Base-by-base conservation (phyloP, 2,329 filamentous ascomycete genomes). In the Cyanodermella asteris region DNA sequence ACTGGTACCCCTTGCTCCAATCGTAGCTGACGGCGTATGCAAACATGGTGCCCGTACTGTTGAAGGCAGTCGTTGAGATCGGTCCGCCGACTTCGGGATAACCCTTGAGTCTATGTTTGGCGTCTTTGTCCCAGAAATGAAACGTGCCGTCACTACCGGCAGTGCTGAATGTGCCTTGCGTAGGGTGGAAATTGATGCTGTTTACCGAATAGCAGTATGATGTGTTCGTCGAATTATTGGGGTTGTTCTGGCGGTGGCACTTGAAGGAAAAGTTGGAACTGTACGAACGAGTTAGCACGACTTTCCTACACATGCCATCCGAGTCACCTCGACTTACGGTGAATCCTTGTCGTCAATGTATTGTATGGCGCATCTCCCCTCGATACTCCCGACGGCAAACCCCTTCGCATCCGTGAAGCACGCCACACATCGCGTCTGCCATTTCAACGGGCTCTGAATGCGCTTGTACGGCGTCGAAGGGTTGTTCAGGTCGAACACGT, bases 131-230 rank as follows among this genome's bases (percentile, higher is more conserved):
- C 62, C 61, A 66, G 46, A 64, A 60, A 39, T 52, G 44, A 39
- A 94, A 97, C 1, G 87, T 93, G 27, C 87, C 87, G 49, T 97
- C 87, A 17, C 72, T 76, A 28, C 87, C 87, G 23, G 87, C 81
- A 3, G 87, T 97, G 53, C 76, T 90, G 56, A 97, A 97, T n/a
- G 87, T 97, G 42, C 87, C 87, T 50, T 93, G 82, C 8, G 76
- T 62, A 2, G 87, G 87, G 53, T 97, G 87, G 68, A 94, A 94
- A 13, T 78, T 90, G 49, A 97, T 97, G 38, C 81, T 74, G 54
- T 97, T 97, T 44, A 97, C 81, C 2, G 81, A 72, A 57, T 82
- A 87, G 39, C 94, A 87, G 43, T 84, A 76, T 78, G 35, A 73
- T 56, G 49, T 80, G 33, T 1, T 46, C 66, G n/a, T n/a, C n/a